These are phyloP conservation scores for Sinapis alba DNA, from an alignment of 441 rosid genomes.

Conservation along the genomic window DNA sequence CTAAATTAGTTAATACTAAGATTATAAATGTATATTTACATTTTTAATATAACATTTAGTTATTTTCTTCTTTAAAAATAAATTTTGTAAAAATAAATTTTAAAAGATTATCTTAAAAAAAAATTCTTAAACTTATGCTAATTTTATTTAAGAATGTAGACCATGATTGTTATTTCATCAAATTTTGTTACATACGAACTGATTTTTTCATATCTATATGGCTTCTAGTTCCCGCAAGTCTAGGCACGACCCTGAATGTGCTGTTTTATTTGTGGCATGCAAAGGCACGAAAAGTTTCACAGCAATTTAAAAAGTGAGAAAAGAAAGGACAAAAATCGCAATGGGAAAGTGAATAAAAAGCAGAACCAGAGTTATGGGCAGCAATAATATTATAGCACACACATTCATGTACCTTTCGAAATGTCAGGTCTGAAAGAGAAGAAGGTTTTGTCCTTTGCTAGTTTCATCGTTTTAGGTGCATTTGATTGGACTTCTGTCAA, in stretches of 20 bases:
- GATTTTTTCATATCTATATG: background rate
- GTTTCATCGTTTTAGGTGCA: slow-evolving; percentile 30
- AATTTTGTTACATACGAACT: background rate
- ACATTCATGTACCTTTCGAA: background rate
- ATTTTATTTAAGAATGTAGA: background rate
- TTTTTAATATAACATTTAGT: no score
- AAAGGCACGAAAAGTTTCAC: slow-evolving; percentile 15
- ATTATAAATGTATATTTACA: no score
- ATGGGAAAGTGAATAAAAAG: slow-evolving; percentile 20
- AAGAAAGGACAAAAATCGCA: slow-evolving; percentile 1
- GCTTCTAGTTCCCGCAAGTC: background rate
- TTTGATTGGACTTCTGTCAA: slow-evolving; percentile 29
- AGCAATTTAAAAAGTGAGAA: background rate
- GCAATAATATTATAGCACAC: background rate
- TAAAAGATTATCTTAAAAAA: no score
- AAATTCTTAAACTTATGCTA: background rate
- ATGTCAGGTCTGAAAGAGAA: background rate
- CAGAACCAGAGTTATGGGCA: slow-evolving; percentile 33
- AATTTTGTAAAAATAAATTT: no score
- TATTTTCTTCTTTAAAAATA: no score
- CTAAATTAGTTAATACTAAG: no score
- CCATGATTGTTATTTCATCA: background rate
- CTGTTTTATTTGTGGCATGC: slow-evolving; percentile 13
- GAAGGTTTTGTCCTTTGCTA: slow-evolving; percentile 36
- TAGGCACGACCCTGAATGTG: background rate